Evolutionary conservation across 2,329 filamentous ascomycete genomes (phyloP).

Genomic region (Cephalotrichum gorgonifer): DNA sequence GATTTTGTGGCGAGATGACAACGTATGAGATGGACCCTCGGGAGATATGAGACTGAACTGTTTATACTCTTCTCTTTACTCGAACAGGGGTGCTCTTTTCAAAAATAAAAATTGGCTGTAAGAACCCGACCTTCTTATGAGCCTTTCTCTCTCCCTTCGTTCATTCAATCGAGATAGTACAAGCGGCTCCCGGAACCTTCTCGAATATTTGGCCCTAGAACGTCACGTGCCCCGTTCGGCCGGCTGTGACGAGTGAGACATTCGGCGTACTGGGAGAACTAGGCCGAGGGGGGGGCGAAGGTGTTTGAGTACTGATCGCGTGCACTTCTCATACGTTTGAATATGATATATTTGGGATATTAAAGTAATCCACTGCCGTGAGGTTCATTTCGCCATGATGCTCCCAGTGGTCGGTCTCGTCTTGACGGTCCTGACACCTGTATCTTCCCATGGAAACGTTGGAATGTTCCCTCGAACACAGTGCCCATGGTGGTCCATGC

Average conservation of each 20-base stretch:
- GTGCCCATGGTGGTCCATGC: background rate
- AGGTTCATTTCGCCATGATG: too few relatives aligned
- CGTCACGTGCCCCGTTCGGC: background rate
- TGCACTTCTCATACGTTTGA: too few relatives aligned
- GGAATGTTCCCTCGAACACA: background rate
- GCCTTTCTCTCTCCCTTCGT: background rate
- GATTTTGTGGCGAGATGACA: background rate
- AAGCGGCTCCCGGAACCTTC: constrained; percentile 3
- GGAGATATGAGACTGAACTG: background rate
- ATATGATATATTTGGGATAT: too few relatives aligned
- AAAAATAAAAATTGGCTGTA: too few relatives aligned
- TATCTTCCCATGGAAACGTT: too few relatives aligned
- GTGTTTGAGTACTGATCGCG: too few relatives aligned
- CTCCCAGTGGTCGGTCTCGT: too few relatives aligned
- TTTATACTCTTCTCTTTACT: background rate
- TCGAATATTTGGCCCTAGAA: background rate
- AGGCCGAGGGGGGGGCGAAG: too few relatives aligned
- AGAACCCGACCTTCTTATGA: too few relatives aligned
- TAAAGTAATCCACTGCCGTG: too few relatives aligned
- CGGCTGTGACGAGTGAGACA: background rate
- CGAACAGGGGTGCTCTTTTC: background rate
- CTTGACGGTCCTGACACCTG: too few relatives aligned
- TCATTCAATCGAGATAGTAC: background rate
- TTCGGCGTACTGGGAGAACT: background rate
- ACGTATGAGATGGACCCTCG: background rate